These are phyloP conservation scores for Sphaerosporella brunnea DNA, from an alignment of 495 filamentous ascomycete genomes.

Conservation along the genomic window DNA sequence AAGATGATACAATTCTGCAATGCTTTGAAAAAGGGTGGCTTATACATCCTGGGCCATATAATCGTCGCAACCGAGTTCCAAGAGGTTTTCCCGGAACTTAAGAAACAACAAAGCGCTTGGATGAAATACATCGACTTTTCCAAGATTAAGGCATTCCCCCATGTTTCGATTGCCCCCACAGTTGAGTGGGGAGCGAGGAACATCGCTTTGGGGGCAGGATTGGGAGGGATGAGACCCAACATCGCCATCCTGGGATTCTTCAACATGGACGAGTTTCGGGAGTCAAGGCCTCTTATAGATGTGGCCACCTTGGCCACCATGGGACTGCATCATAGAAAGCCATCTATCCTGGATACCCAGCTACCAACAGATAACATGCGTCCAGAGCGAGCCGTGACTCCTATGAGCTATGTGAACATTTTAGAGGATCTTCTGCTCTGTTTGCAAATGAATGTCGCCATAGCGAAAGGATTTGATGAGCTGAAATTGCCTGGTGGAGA, in stretches of 20 bases:
- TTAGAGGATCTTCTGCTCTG: conserved; percentile 64
- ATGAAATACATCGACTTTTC: conserved; percentile 70
- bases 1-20: conserved; percentile 83
- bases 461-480: conserved; percentile 65
- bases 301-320: conserved; percentile 26
- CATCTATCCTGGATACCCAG: conserved; percentile 20
- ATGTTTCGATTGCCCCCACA: conserved; percentile 61
- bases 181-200: conserved; percentile 79
- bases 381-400: conserved; percentile 43
- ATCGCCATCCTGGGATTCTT: conserved; percentile 62
- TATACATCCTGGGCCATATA: conserved; percentile 76
- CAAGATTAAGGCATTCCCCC: conserved; percentile 79
- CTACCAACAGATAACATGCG: conserved; percentile 45
- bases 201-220: conserved; percentile 58
- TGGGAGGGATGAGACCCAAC: conserved; percentile 84
- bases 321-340: conserved; percentile 24
- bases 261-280: conserved; percentile 54
- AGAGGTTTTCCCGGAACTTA: conserved; percentile 58
- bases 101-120: conserved; percentile 64
- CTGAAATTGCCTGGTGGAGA: conserved; percentile 49
- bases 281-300: conserved; percentile 37
- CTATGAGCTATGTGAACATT: conserved; percentile 59
- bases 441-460: conserved; percentile 67
- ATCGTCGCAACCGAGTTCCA: conserved; percentile 72
- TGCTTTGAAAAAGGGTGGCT: conserved; percentile 63